Percentiles rank a stretch among this genome's conserved stretches.
Evolutionary conservation across 2,329 filamentous ascomycete genomes (phyloP).

Genomic region (Cladosporium phlei): DNA sequence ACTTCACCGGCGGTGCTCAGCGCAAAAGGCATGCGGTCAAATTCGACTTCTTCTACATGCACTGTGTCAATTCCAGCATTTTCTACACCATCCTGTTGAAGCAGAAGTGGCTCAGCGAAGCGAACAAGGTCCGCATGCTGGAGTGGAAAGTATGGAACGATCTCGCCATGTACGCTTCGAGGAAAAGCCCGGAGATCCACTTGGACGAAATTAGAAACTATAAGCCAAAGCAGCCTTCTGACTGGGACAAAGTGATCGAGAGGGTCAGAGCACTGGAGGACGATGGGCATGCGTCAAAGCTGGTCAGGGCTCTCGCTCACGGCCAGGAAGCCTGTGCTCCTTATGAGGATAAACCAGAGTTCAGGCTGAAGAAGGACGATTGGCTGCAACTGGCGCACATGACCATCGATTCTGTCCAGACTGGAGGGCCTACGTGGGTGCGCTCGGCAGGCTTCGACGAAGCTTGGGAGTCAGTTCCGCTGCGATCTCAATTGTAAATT

Average conservation of each 20-base stretch:
- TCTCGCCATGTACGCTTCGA: conserved; percentile 67
- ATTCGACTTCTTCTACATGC: conserved; percentile 80
- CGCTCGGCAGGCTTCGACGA: conserved; percentile 58
- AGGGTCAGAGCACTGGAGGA: conserved; percentile 52
- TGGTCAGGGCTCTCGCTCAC: conserved; percentile 64
- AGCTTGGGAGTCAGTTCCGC: conserved; percentile 53
- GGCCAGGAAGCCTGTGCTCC: conserved; percentile 51
- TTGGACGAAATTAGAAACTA: conserved; percentile 59
- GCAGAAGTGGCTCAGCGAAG: conserved; percentile 55
- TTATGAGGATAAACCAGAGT: conserved; percentile 44
- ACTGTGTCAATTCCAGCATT: conserved; percentile 71
- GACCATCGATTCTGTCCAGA: conserved; percentile 58
- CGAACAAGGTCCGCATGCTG: conserved; percentile 63
- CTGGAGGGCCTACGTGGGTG: conserved; percentile 53
- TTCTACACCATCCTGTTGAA: conserved; percentile 63
- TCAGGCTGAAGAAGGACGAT: conserved; percentile 46
- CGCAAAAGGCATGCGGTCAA: conserved; percentile 61
- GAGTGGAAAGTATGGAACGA: conserved; percentile 79
- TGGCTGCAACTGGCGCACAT: conserved; percentile 61
- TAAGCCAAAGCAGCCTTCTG: conserved; percentile 42
- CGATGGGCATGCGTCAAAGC: conserved; percentile 77
- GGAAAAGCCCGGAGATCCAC: conserved; percentile 57
- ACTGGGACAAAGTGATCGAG: conserved; percentile 43
- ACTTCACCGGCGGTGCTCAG: conserved; percentile 59
- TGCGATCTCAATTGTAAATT: conserved; percentile 7